Evolutionary conservation across 169 alveolate species (phyloP), one percentile per base, ranked within the genome.

Genomic region (Plasmodium cynomolgi): DNA sequence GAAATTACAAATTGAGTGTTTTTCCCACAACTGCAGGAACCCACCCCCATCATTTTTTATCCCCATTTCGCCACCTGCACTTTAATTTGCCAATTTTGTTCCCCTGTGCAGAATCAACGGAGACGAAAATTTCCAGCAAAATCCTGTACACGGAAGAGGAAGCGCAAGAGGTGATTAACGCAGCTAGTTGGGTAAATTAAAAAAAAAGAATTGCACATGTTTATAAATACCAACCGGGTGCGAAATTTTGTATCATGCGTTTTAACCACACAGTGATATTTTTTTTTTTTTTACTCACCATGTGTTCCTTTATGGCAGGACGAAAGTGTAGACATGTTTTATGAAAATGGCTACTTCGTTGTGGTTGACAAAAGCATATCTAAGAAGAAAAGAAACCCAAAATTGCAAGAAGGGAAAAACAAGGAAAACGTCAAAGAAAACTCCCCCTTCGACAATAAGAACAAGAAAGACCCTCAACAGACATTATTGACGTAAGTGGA

Each of bases 341-440:
- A 26, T 34, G 95, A 91, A 71, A 81, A 91, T 81, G 95, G 95
- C 8, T 91, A 91, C 39, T 58, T 91, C 34, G 95, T 91, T 5
- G 83, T 91, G 5, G 80, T 81, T n/a, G 92, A 91, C 26, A 91
- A 81, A 15, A 75, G 83, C 33, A n/a, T 37, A 8, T 33, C 54
- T 56, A 58, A 37, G 39, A 77, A 20, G 15, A 41, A 72, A 20
- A 11, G 23, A 17, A 13, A 3, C 71, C 11, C 26, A 34, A 56
- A 8, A 41, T 37, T 33, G 23, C 13, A 33, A 6, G n/a, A 29
- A 6, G 33, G 73, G 47, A 50, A 77, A 3, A 13, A 41, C 33
- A 75, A 20, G 41, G 68, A 77, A n/a, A 68, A 39, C 81, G 29
- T 13, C n/a, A 75, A 77, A 29, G 82, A 33, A 8, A 54, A 29